Conservation (phyloP, 2,329 filamentous ascomycete species). For the Ceratocystis papillata region DNA sequence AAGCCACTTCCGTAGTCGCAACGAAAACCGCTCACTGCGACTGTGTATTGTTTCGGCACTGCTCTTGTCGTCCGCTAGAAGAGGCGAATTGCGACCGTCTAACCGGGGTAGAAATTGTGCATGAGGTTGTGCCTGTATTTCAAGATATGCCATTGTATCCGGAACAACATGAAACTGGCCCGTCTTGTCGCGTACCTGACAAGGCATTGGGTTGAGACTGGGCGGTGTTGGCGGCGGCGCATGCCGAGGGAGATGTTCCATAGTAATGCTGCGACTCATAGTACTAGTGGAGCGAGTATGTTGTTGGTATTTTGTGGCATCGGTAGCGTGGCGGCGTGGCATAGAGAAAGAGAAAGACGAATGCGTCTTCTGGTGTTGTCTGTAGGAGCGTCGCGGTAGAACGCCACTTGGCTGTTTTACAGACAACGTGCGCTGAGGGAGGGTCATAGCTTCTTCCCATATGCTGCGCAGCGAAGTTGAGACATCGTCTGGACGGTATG, state of each 20-base stretch:
- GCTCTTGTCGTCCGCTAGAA: not conserved
- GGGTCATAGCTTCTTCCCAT: conserved; percentile 16
- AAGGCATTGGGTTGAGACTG: conserved; percentile 14
- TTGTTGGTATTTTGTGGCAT: not conserved
- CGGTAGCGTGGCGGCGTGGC: conserved; percentile 3
- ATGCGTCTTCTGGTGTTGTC: not conserved
- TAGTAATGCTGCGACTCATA: conserved; percentile 19
- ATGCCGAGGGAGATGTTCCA: conserved; percentile 7
- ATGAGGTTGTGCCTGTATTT: conserved; percentile 14
- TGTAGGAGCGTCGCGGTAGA: not conserved
- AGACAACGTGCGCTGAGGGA: conserved; percentile 20
- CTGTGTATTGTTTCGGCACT: not conserved
- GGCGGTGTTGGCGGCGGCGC: conserved; percentile 15
- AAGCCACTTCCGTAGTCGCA: conserved; percentile 13
- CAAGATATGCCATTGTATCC: conserved; percentile 18
- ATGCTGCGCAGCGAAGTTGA: conserved; percentile 15
- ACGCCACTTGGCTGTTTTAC: not conserved
- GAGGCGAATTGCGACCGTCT: not conserved
- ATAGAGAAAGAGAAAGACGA: conserved; percentile 11
- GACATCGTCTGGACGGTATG: conserved; percentile 17
- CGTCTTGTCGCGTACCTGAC: conserved; percentile 18
- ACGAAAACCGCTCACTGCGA: conserved; percentile 14
- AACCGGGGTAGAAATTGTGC: not conserved
- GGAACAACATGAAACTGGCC: conserved; percentile 22
- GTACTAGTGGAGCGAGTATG: conserved; percentile 8